These are phyloP conservation scores for Hirsutella rhossiliensis DNA, from an alignment of 2,329 filamentous ascomycete genomes.

Conservation along the genomic window DNA sequence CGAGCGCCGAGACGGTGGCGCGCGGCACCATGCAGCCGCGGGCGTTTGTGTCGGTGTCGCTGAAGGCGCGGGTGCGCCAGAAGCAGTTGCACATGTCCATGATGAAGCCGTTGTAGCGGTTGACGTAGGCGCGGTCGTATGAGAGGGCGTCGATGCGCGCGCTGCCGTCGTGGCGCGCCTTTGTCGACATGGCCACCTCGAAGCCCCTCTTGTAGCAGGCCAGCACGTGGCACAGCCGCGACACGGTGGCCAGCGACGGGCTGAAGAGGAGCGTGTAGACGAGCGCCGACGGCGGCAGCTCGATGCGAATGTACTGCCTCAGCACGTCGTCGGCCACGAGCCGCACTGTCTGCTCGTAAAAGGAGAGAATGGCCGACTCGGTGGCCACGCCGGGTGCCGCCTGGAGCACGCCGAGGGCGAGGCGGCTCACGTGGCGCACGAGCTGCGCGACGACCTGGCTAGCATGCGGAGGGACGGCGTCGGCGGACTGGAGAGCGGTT, in stretches of 20 bases:
- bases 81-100: conserved; percentile 81
- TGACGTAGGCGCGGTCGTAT: conserved; percentile 49
- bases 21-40: conserved; percentile 39
- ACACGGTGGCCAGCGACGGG: conserved; percentile 48
- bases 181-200: conserved; percentile 46
- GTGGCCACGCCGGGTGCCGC: conserved; percentile 28
- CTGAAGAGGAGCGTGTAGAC: conserved; percentile 63
- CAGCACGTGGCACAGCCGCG: conserved; percentile 57
- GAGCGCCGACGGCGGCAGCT: conserved; percentile 53
- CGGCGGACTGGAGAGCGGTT: conserved; percentile 27
- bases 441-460: conserved; percentile 27
- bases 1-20: conserved; percentile 31
- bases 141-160: conserved; percentile 20
- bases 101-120: conserved; percentile 68
- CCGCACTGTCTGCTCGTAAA: conserved; percentile 51
- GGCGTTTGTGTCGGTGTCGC: conserved; percentile 48
- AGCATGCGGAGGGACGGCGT: conserved; percentile 21
- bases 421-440: conserved; percentile 36
- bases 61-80: conserved; percentile 66
- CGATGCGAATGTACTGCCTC: conserved; percentile 47
- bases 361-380: conserved; percentile 51
- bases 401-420: conserved; percentile 50
- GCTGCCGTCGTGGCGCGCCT: conserved; percentile 13
- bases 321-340: conserved; percentile 40
- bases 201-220: conserved; percentile 64